Evolutionary conservation across 768 basidiomycete species (phyloP), one percentile per base, ranked within the genome.

Genomic region (Rhodotorula kratochvilovae): DNA sequence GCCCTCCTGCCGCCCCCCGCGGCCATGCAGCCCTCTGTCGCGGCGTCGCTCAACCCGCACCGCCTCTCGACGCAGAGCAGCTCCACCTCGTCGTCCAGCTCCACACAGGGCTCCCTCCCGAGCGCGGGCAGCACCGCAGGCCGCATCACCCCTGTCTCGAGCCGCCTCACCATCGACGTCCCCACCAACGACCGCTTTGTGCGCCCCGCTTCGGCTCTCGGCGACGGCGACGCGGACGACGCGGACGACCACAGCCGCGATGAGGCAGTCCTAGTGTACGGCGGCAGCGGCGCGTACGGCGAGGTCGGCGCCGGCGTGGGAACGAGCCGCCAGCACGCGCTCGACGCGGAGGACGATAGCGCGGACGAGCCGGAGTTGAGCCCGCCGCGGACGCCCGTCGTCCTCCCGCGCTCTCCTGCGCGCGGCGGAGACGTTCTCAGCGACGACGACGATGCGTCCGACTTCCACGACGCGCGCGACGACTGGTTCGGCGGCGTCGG

Each of bases 131-230:
- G 42, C 31, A n/a, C 27, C n/a, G 58, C 58, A 46, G 64, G 55
- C 15, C 55, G 64, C 25, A 46, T 66, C 16, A 31, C 33, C 8
- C 45, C 43, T 12, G 46, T 23, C 2, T 58, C 55, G 25, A 4
- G 11, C 15, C 42, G 63, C 5, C 46, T 66, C 11, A 12, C 17
- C 25, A 31, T 66, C 45, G 5, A 23, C 27, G 55, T 58, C 11
- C 64, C 64, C 19, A 23, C 48, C 46, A 66, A 66, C 55, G 5
- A 25, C 13, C 55, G 36, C 12, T 66, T 57, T 35, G 7, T 66
- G 2, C 54, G 53, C 11, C 5, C 27, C 51, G n/a, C 51, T 10
- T 7, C 51, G 51, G 8, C 51, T 16, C 63, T n/a, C 8, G 29
- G 33, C 19, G 36, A n/a, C n/a, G n/a, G n/a, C 31, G 11, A 5